Base-by-base conservation (phyloP, 2,329 filamentous ascomycete species). In the Meredithiella fracta region DNA sequence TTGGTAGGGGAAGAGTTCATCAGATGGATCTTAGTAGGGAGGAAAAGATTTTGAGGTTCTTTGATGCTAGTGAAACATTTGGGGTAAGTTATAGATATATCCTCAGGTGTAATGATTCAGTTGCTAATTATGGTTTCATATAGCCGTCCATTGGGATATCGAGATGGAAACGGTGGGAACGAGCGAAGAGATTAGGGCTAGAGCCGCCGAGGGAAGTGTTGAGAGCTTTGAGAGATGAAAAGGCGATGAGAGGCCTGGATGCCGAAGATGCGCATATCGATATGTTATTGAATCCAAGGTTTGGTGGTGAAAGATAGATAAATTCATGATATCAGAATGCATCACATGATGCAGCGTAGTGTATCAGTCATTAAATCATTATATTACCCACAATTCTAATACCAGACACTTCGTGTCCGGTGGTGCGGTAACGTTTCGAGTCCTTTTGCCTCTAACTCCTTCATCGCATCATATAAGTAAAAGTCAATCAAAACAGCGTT, bases 401-500 rank as follows among this genome's bases (percentile, higher is more conserved):
- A 96, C 90, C 90, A 96, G 60, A 96, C 95, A 65, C 88, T 94
- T 66, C 90, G 79, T 47, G 90, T 95, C 60, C 90, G 77, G 69
- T 96, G 90, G 69, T 95, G 89, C 3, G 87, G 86, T 59, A 88
- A 78, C 42, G 71, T 73, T 64, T 82, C 78, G 56, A 74, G 67
- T 54, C 80, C 73, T 61, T 73, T 67, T 0, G 70, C 72, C 67
- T 97, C 91, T 65, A 85, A 68, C 64, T 88, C 84, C 67, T 97
- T 98, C 70, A 92, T 89, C 17, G 85, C 81, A 69, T 98, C 92
- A 66, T 98, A 98, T 56, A 98, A 72, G 68, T 96, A 95, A 69
- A 97, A 98, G 68, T 98, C 92, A 60, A 98, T 92, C 63, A 98
- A 68, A 40, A 97, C 87, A 25, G 92, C 90, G 66, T 98, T 98